Evolutionary conservation across 1,284 basidiomycete species (phyloP).

Genomic region (Gomphus bonarii): DNA sequence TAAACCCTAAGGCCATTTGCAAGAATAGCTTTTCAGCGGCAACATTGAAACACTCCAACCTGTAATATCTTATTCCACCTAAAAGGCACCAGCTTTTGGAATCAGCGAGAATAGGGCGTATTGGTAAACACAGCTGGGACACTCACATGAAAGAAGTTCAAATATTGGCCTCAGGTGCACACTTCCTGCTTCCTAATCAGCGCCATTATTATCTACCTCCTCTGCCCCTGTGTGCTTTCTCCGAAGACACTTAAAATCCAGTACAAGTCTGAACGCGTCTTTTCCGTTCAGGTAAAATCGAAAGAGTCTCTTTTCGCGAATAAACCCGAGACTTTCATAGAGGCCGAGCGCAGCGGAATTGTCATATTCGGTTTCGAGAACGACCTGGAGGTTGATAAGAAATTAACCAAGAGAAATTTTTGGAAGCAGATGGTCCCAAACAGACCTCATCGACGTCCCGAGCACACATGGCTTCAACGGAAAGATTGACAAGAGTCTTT

Average conservation of each 20-base stretch:
- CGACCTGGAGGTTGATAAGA: constrained; percentile 44
- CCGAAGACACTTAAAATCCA: constrained; percentile 30
- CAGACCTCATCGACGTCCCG: constrained; percentile 77
- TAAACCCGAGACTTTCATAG: constrained; percentile 90
- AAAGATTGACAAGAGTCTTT: constrained; percentile 66
- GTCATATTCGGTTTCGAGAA: constrained; percentile 96
- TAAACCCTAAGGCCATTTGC: too few relatives aligned
- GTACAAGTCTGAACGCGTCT: constrained; percentile 71
- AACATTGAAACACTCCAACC: too few relatives aligned
- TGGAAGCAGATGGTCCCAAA: constrained; percentile 8
- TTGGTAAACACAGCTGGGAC: background rate
- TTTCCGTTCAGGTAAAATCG: constrained; percentile 96
- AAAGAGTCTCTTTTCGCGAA: constrained; percentile 89
- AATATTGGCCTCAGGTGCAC: background rate
- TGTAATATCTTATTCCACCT: too few relatives aligned
- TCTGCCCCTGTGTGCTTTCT: background rate
- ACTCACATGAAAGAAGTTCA: background rate
- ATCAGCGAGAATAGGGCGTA: too few relatives aligned
- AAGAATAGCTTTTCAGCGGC: too few relatives aligned
- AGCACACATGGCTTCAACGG: constrained; percentile 71
- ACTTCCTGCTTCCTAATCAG: background rate
- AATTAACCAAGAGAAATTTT: background rate
- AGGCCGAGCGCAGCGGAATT: constrained; percentile 80
- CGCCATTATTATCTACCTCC: background rate
- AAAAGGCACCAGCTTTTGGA: too few relatives aligned